phyloP scores from a whole-genome alignment of 768 basidiomycete genomes.

The Tylopilus subfusipes region DNA sequence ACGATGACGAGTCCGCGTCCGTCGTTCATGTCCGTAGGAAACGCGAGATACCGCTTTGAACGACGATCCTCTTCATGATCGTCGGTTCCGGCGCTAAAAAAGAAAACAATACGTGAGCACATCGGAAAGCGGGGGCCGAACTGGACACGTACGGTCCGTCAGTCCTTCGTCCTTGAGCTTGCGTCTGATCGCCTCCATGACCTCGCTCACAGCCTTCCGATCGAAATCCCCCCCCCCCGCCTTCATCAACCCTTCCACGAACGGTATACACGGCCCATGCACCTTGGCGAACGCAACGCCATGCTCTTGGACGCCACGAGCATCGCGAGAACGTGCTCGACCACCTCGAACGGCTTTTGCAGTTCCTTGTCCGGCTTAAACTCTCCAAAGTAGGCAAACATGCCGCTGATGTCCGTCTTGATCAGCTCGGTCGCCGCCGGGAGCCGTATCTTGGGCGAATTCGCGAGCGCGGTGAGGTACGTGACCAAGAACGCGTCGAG shows the following conservation, averaged over 20 bases:
- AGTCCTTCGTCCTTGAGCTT: conserved; percentile 86
- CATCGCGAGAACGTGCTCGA: too few relatives aligned
- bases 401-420: too few relatives aligned
- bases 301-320: conserved; percentile 85
- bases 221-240: conserved; percentile 88
- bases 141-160: conserved; percentile 64
- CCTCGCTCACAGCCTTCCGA: conserved; percentile 77
- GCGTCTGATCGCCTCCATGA: too few relatives aligned
- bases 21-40: conserved; percentile 51
- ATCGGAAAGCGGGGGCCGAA: neutral
- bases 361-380: too few relatives aligned
- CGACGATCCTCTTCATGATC: conserved; percentile 85
- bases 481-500: too few relatives aligned
- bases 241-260: too few relatives aligned
- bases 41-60: conserved; percentile 72
- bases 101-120: conserved; percentile 2
- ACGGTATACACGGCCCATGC: too few relatives aligned
- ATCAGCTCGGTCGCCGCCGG: too few relatives aligned
- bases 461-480: too few relatives aligned
- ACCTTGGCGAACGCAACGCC: conserved; percentile 89
- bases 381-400: too few relatives aligned
- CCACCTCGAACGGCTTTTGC: too few relatives aligned
- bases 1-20: neutral
- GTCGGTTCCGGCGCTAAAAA: conserved; percentile 71
- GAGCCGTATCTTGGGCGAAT: conserved; percentile 81